Conservation (phyloP, 768 basidiomycete species). For the Punctularia strigosozonata region DNA sequence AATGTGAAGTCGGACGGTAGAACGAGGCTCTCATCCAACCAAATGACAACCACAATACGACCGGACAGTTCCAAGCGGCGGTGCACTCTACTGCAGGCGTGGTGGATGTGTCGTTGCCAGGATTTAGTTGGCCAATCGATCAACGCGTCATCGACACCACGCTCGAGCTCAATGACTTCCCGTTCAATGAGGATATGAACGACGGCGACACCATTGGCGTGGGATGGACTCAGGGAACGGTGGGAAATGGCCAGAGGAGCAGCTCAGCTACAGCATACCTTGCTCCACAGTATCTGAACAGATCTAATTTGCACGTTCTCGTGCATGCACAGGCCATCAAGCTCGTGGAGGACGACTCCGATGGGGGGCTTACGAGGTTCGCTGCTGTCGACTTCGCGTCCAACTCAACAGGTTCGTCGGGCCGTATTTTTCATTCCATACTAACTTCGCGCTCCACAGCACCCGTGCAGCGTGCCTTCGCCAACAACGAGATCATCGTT, state of each 20-base stretch:
- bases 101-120: constrained; percentile 20
- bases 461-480: constrained; percentile 1
- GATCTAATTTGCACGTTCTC: neutral
- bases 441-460: neutral
- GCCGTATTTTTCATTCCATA: neutral
- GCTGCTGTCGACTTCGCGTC: neutral
- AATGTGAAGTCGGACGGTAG: constrained; percentile 9
- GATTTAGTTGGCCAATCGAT: constrained; percentile 19
- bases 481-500: constrained; percentile 14
- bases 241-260: constrained; percentile 2
- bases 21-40: constrained; percentile 26
- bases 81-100: constrained; percentile 24
- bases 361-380: neutral
- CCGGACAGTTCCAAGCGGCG: constrained; percentile 24
- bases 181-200: constrained; percentile 30
- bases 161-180: constrained; percentile 24
- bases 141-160: constrained; percentile 25
- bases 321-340: neutral
- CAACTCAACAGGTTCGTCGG: neutral
- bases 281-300: neutral
- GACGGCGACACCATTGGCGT: constrained; percentile 26
- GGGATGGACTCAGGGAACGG: constrained; percentile 7
- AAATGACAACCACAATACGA: constrained; percentile 24
- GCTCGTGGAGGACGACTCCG: neutral
- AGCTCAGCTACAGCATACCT: constrained; percentile 1